These are phyloP conservation scores for Colletotrichum theobromicola DNA, from an alignment of 2,329 filamentous ascomycete genomes.

Conservation along the genomic window DNA sequence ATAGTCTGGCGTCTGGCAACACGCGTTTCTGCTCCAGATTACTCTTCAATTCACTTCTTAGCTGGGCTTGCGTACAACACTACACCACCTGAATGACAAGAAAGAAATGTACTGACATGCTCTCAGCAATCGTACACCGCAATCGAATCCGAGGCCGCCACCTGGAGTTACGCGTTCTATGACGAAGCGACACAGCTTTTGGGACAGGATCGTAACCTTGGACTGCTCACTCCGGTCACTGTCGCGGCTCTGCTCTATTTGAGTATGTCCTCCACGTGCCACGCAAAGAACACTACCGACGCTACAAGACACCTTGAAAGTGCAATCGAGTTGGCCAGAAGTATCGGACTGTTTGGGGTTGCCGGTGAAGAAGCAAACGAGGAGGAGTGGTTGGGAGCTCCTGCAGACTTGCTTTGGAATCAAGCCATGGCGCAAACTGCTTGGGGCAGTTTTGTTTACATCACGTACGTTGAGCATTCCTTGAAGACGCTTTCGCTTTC, in stretches of 20 bases:
- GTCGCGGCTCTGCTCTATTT: not conserved
- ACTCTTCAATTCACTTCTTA: slow-evolving; percentile 24
- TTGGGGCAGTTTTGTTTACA: slow-evolving; percentile 10
- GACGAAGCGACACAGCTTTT: not conserved
- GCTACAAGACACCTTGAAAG: not conserved
- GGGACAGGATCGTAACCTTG: not conserved
- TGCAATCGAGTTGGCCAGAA: not conserved
- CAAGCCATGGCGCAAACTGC: not conserved
- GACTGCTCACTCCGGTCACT: not conserved
- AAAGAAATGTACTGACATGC: not conserved
- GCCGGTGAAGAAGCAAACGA: not conserved
- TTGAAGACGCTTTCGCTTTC: not conserved
- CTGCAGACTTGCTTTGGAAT: not conserved
- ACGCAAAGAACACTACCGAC: not conserved
- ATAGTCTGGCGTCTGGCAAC: slow-evolving; percentile 26
- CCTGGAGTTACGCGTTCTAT: not conserved
- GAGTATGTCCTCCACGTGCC: slow-evolving; percentile 6
- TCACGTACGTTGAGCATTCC: not conserved
- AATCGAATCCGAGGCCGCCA: not conserved
- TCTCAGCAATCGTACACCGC: slow-evolving; percentile 1
- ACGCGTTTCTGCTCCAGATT: slow-evolving; percentile 32
- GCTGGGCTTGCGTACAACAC: slow-evolving; percentile 5
- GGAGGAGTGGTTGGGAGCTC: not conserved
- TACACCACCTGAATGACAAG: not conserved
- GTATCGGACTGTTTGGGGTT: not conserved